Evolutionary conservation across 139 green algal genomes (phyloP).

Genomic region (Coelastrella sp.): DNA sequence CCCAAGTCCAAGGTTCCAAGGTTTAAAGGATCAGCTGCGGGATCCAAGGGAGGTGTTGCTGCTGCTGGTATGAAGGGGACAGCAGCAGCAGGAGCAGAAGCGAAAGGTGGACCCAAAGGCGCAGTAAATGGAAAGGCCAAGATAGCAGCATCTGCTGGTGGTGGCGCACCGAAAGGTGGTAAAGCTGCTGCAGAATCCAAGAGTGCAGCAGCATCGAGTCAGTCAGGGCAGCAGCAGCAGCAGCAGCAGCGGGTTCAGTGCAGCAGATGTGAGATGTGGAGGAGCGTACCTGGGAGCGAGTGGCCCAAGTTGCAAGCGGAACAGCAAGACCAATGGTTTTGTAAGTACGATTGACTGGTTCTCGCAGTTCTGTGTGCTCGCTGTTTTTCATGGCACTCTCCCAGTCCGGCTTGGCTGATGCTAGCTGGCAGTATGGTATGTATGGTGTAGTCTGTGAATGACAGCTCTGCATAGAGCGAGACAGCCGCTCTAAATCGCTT

Average conservation of each 20-base stretch:
- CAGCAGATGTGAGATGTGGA: slow-evolving; percentile 45
- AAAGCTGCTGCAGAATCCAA: background rate
- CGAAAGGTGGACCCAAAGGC: background rate
- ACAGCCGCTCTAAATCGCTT: too few species aligned
- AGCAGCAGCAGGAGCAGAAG: background rate
- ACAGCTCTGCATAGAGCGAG: too few species aligned
- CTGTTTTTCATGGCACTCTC: too few species aligned
- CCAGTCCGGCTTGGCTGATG: too few species aligned
- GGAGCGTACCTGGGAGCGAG: slow-evolving; percentile 20
- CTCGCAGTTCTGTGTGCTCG: too few species aligned
- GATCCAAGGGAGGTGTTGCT: background rate
- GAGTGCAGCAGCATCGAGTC: background rate
- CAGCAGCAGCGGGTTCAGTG: slow-evolving; percentile 34
- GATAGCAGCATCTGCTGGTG: background rate
- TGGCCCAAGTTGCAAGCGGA: slow-evolving; percentile 30
- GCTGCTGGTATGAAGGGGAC: background rate
- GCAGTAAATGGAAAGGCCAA: background rate
- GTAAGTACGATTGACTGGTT: background rate
- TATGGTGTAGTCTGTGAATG: too few species aligned
- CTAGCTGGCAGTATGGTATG: too few species aligned
- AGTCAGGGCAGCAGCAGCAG: background rate
- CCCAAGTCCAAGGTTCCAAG: background rate
- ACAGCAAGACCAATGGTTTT: background rate
- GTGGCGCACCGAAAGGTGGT: background rate
- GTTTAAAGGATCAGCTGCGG: background rate